A percentile compares a stretch with the other conserved stretches of the same genome.
Evolutionary conservation across 129 eudicot genomes (phyloP).

Genomic region (Kitagawia praeruptora): DNA sequence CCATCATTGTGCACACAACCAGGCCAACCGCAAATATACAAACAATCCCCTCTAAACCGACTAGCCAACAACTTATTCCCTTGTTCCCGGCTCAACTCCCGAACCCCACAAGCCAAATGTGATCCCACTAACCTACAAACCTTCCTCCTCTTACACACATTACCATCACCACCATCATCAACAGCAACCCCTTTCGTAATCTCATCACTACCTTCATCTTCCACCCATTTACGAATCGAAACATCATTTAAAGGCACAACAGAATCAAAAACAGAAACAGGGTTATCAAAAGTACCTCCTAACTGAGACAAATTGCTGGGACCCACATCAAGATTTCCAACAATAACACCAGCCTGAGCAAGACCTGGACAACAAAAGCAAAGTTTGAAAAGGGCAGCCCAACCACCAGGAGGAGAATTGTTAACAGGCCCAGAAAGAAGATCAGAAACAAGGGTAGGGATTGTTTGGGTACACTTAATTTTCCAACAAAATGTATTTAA

Average conservation of each 20-base stretch:
- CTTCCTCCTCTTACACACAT: conserved; percentile 42
- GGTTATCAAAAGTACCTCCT: not conserved
- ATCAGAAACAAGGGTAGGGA: conserved; percentile 2
- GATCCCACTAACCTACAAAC: conserved; percentile 27
- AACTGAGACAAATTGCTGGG: conserved; percentile 28
- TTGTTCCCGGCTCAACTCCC: conserved; percentile 83
- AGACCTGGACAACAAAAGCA: conserved; percentile 24
- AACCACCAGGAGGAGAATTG: conserved; percentile 48
- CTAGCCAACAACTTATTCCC: conserved; percentile 87
- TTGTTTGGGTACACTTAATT: not conserved
- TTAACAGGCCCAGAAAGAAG: not conserved
- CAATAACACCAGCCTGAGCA: not conserved
- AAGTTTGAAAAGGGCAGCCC: conserved; percentile 75
- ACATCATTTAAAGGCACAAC: conserved; percentile 72
- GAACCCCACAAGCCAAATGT: conserved; percentile 68
- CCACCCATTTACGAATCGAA: conserved; percentile 16
- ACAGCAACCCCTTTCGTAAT: not conserved
- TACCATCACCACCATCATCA: conserved; percentile 3
- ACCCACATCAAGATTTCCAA: conserved; percentile 55
- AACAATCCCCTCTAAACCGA: conserved; percentile 78
- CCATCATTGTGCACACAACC: conserved; percentile 85
- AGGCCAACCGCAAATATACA: conserved; percentile 94
- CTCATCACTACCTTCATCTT: conserved; percentile 15
- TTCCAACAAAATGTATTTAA: not conserved
- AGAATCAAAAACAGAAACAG: conserved; percentile 23